Evolutionary conservation across 2,329 filamentous ascomycete species (phyloP), one percentile per base, ranked within the genome.

Genomic region (Sphaerostilbella broomeana): DNA sequence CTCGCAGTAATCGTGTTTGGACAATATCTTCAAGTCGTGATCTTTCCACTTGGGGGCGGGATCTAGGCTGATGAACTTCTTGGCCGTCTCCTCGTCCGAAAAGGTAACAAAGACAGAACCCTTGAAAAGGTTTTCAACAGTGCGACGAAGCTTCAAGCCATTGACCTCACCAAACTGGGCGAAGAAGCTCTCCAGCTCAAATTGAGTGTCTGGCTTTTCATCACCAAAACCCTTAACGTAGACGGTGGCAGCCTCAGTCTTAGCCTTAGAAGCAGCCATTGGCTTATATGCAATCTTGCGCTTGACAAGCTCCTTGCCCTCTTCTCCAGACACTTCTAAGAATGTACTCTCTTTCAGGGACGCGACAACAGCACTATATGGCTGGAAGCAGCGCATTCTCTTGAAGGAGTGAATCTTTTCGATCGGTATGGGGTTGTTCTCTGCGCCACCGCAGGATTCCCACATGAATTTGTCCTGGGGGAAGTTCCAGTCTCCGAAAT

Each of bases 41-140:
- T 75, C 88, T 62, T 94, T 81, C 79, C 81, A 98, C 60, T 81
- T 77, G 44, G 92, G 92, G 61, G 84, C 81, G 15, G 86, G 81
- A 39, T 94, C 84, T 27, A 87, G 68, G 11, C 70, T 78, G 45
- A 95, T 68, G 65, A 98, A 98, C 43, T 79, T 79, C 60, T 88
- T 74, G 54, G 86, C 81, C 16, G 78, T 74, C 51, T 94, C 86
- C 55, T 88, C 82, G 35, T 77, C 77, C 46, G 77, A 73, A 62
- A 97, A 98, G 63, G 95, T 90, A 49, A 95, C 86, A 58, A 95
- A 97, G 43, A 95, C 86, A 51, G 87, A 95, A 51, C 90, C 88
- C 75, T 98, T 98, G 80, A 97, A 98, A 37, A 74, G 67, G 54
- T 79, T 80, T 45, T 81, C 69, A 29, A 74, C 71, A 34, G 70